These are phyloP conservation scores for Straminergon stramineum DNA, from an alignment of 225 moss, liverwort and hornwort species.

Conservation along the genomic window DNA sequence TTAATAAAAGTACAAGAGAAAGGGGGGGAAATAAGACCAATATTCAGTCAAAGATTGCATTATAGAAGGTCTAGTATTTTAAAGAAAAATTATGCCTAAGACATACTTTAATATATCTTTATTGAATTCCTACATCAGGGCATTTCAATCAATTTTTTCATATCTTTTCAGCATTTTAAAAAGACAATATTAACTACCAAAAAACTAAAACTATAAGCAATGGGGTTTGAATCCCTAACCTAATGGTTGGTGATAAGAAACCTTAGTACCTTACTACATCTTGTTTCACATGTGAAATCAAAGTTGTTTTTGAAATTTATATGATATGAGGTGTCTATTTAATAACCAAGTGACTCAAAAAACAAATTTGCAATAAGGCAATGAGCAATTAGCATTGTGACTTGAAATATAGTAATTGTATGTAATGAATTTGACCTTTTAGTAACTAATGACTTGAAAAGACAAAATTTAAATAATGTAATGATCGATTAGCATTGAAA, in stretches of 20 bases:
- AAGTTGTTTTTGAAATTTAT: not conserved
- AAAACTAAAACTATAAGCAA: not conserved
- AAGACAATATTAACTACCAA: not conserved
- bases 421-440: not conserved
- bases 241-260: not conserved
- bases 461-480: not conserved
- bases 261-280: not conserved
- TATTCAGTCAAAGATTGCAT: not conserved
- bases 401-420: not conserved
- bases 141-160: not conserved
- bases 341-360: not conserved
- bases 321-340: not conserved
- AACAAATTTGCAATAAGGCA: no score
- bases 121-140: fast-evolving
- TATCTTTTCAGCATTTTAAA: not conserved
- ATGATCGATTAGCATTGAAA: not conserved
- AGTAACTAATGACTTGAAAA: not conserved
- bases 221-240: not conserved
- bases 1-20: not conserved
- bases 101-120: not conserved
- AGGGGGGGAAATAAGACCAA: not conserved
- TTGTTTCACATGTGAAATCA: not conserved
- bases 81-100: fast-evolving
- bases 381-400: not conserved
- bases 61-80: not conserved